Base-by-base conservation (phyloP, 352 stramenopile species). In the Nothophytophthora sp. region DNA sequence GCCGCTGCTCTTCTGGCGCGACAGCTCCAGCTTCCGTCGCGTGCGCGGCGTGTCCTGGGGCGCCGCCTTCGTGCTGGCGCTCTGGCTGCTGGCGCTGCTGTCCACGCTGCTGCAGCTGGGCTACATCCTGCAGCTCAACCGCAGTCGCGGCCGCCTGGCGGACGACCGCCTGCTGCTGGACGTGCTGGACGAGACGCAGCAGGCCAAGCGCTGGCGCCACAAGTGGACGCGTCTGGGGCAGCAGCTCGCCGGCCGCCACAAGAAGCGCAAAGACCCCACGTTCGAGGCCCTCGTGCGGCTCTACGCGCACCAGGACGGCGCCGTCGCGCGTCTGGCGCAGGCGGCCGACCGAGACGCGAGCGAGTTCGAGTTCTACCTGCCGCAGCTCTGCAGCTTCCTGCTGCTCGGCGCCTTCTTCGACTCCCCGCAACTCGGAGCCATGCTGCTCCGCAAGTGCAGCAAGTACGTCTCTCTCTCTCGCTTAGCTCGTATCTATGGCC, bases 241-340 rank as follows among this genome's bases (percentile, higher is more conserved):
- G 44, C 74, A 90, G 37, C 71, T 92, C 45, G 50, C 59, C 1
- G 63, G 59, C 11, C 60, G 85, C n/a, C n/a, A n/a, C 45, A 60
- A 63, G 16, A 81, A 85, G 34, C 55, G 67, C 12, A 84, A 71
- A 24, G 81, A 92, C 38, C 67, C 81, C 22, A 90, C 83, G 13
- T 94, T 94, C 29, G 80, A 94, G 39, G 81, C 83, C 13, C 83
- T 94, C 27, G 76, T 94, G 54, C 74, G 79, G n/a, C 73, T 94
- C 11, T 94, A 89, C 52, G 83, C 83, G 3, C 83, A 94, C 46
- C 81, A 86, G 29, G 81, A 90, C 48, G 69, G 64, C 30, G 83
- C 81, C 0, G 70, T 90, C 20, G 71, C 87, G 44, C 66, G 68
- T 1, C 49, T 94, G 32, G 63, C 51, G 0, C 35, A 68, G 36